Base-by-base conservation (phyloP, 2,329 filamentous ascomycete genomes). In the Fusarium subglutinans region DNA sequence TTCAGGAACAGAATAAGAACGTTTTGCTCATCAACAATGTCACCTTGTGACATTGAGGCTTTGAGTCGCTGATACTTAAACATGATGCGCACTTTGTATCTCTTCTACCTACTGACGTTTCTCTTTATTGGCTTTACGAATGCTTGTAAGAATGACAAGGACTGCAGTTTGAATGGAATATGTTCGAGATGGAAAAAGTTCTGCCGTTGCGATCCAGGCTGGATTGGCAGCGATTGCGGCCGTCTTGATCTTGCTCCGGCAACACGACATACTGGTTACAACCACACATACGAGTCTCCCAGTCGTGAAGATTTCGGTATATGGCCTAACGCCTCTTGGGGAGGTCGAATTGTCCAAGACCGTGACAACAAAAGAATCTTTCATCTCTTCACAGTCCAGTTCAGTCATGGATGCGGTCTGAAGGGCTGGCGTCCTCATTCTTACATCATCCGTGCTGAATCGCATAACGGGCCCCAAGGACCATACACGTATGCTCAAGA, bases 371-470 rank as follows among this genome's bases (percentile, higher is more conserved):
- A 70, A 2, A 59, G 63, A 0, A 77, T 86, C 14, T 86, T 87
- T 56, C 86, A 87, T 58, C 81, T 88, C 1, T 79, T 87, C 50
- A 81, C 82, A 4, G 83, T 85, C 0, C 84, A 87, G 55, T 86
- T 87, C 64, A 79, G 81, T 1, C 80, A 83, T 57, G 84, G 83
- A 12, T 88, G 86, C 58, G 85, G 85, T 0, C 79, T 88, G 4
- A 77, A 77, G 11, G 85, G 83, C n/a, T 88, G 86, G 86, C 80
- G 82, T 17, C 86, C 85, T 1, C 85, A 83, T 57, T 85, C 83
- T 24, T 84, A 82, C 24, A 79, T 87, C 24, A 83, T 85, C 35
- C 79, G 86, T 22, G 86, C 86, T 4, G 86, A 86, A 68, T 86
- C 85, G 0, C 75, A 76, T 5, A 81, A 73, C 0, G 86, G 85